Evolutionary conservation across 2,329 filamentous ascomycete species (phyloP).

Genomic region (Clarireedia sp.): DNA sequence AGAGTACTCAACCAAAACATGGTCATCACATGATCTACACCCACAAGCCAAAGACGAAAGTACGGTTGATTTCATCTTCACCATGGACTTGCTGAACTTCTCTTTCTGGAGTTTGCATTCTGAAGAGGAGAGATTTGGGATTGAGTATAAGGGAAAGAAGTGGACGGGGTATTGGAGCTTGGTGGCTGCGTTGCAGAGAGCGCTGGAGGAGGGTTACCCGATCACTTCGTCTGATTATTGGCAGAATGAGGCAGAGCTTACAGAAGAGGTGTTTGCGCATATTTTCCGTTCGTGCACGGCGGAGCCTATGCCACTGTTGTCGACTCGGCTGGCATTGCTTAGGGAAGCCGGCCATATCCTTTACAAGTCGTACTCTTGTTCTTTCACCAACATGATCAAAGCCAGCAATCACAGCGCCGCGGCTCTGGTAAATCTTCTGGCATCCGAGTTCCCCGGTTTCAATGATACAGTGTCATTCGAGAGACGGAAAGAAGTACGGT

Average conservation of each 20-base stretch:
- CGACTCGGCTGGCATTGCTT: conserved; percentile 69
- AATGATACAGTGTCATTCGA: conserved; percentile 72
- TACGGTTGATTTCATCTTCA: conserved; percentile 88
- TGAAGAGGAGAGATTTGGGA: conserved; percentile 64
- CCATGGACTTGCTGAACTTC: conserved; percentile 95
- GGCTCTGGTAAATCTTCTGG: conserved; percentile 76
- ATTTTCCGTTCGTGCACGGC: conserved; percentile 82
- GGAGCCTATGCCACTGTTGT: conserved; percentile 78
- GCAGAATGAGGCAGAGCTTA: conserved; percentile 68
- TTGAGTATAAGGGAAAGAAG: conserved; percentile 69
- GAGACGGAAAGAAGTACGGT: conserved; percentile 61
- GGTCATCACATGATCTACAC: conserved; percentile 84
- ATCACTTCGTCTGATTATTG: conserved; percentile 87
- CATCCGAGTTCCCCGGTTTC: conserved; percentile 77
- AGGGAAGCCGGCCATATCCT: conserved; percentile 77
- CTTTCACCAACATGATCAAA: conserved; percentile 64
- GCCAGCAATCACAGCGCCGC: conserved; percentile 74
- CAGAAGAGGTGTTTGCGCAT: conserved; percentile 61
- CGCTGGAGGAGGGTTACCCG: conserved; percentile 76
- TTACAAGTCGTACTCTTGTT: conserved; percentile 70
- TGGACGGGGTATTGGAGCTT: conserved; percentile 98
- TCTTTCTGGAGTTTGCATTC: conserved; percentile 80
- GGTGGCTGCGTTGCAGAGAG: conserved; percentile 78
- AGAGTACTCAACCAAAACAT: conserved; percentile 74
- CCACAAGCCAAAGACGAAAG: conserved; percentile 72